A percentile compares a stretch with the other conserved stretches of the same genome.
These are phyloP conservation scores for Dendrobium catenatum DNA, from an alignment of 106 monocot genomes.

Conservation along the genomic window DNA sequence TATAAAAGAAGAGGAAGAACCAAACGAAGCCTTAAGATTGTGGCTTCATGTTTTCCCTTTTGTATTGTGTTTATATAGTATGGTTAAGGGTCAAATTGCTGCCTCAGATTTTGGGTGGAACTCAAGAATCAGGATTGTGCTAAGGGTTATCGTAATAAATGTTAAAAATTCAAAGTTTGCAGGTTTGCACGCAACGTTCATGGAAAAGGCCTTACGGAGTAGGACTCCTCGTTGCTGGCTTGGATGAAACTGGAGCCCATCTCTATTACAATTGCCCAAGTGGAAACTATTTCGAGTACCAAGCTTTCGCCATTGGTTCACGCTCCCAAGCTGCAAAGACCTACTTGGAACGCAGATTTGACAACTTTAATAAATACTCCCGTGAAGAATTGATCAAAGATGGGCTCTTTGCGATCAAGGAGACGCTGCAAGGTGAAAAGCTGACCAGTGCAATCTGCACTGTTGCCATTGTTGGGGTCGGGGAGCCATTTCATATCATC, in stretches of 20 bases:
- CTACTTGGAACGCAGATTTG: constrained; percentile 63
- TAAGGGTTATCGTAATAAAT: too few relatives aligned
- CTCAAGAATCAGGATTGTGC: too few relatives aligned
- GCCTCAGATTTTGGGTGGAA: too few relatives aligned
- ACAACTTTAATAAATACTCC: constrained; percentile 36
- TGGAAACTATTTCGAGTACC: constrained; percentile 96
- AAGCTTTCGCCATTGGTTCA: constrained; percentile 93
- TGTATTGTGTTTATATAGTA: too few relatives aligned
- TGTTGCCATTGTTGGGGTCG: constrained; percentile 72
- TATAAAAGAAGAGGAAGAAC: too few relatives aligned
- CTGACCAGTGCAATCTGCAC: constrained; percentile 74
- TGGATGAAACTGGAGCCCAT: constrained; percentile 90
- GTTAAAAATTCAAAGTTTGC: background rate
- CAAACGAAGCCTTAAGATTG: too few relatives aligned
- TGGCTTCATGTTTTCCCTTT: too few relatives aligned
- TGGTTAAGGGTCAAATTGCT: too few relatives aligned
- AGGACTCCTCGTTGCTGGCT: constrained; percentile 89
- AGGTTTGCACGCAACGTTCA: constrained; percentile 95
- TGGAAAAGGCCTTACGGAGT: constrained; percentile 98
- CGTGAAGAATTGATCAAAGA: constrained; percentile 82
- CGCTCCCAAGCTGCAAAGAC: constrained; percentile 97
- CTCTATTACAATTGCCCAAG: constrained; percentile 98
- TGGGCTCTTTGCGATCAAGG: constrained; percentile 91
- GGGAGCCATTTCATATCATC: constrained; percentile 66
- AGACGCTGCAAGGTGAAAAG: constrained; percentile 91